Evolutionary conservation across 805 yeast species (phyloP).

Genomic region (Candida fluviatilis): DNA sequence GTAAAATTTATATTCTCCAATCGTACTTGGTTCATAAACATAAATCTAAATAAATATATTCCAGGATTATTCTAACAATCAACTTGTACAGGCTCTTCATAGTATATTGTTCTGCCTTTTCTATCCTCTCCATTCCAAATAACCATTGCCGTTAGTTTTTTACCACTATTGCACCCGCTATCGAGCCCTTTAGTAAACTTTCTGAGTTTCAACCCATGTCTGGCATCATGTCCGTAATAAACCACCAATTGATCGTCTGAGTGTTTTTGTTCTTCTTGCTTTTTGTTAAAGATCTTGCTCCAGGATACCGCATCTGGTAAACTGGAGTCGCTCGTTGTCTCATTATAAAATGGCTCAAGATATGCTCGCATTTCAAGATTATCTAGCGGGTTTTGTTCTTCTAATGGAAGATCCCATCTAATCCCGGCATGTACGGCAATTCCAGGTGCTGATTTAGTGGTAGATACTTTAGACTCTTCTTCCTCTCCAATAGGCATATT

Average conservation of each 20-base stretch:
- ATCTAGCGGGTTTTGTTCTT: constrained; percentile 58
- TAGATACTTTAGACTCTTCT: constrained; percentile 16
- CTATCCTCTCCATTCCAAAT: constrained; percentile 27
- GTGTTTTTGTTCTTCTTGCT: constrained; percentile 33
- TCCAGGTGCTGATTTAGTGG: constrained; percentile 27
- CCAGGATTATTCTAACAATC: constrained; percentile 15
- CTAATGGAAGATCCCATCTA: constrained; percentile 56
- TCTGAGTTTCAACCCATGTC: constrained; percentile 62
- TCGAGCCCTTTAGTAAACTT: constrained; percentile 78
- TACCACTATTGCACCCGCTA: constrained; percentile 77
- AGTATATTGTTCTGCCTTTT: constrained; percentile 14
- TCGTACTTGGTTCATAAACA: background rate
- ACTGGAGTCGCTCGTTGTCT: constrained; percentile 48
- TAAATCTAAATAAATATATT: too few relatives aligned
- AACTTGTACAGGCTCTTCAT: constrained; percentile 20
- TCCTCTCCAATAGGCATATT: constrained; percentile 44
- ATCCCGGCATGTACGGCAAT: constrained; percentile 85
- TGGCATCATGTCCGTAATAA: constrained; percentile 88
- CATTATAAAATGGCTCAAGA: constrained; percentile 58
- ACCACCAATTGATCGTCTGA: constrained; percentile 41
- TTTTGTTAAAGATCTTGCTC: constrained; percentile 53
- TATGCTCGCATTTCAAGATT: constrained; percentile 68
- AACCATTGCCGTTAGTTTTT: constrained; percentile 59
- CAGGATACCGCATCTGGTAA: constrained; percentile 42
- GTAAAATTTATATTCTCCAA: background rate